Base-by-base conservation (phyloP, 108 stramenopile species). In the Skeletonema marinoi region DNA sequence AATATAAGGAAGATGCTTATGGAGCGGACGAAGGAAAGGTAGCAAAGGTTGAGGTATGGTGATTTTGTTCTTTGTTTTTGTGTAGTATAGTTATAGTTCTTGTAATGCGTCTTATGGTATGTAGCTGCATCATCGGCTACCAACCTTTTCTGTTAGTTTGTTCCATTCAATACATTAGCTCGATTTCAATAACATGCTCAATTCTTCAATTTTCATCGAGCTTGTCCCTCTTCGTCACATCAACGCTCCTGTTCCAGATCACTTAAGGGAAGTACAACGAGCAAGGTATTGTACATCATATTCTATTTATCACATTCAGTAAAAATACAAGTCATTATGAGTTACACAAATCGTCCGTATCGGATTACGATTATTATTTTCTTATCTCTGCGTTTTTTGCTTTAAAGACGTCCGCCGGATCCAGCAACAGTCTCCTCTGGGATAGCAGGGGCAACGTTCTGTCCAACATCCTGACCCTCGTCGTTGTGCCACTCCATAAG, bases 401-500 rank as follows among this genome's bases (percentile, higher is more conserved):
- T 65, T 65, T 80, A 82, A 29, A 82, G 68, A 51, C 98, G 93
- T 60, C 98, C 98, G 38, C 98, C 98, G 32, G 92, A 77, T 74
- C 96, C 96, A 60, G 94, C 95, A 71, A 96, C 85, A 67, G 69
- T 76, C 48, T 87, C 88, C 80, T 91, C 89, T 42, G 85, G 88
- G 51, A 96, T 92, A 13, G 91, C 86, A 50, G 86, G 93, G 17
- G 92, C 96, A 66, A 88, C 90, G 71, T 91, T 88, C 31, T 85
- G 87, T 56, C 84, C 86, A 13, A 92, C 93, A 60, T 89, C 86
- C 41, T 85, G 86, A 56, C 95, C 98, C 63, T 93, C 92, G 38
- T 96, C 97, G 63, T 78, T 96, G 87, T 99, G 99, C 96, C 98
- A 96, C 83, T 99, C 99, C 99, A 99, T 99, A 64, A 99, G 91